These are phyloP conservation scores for Penicillium goetzii DNA, from an alignment of 495 filamentous ascomycete genomes.

Conservation along the genomic window DNA sequence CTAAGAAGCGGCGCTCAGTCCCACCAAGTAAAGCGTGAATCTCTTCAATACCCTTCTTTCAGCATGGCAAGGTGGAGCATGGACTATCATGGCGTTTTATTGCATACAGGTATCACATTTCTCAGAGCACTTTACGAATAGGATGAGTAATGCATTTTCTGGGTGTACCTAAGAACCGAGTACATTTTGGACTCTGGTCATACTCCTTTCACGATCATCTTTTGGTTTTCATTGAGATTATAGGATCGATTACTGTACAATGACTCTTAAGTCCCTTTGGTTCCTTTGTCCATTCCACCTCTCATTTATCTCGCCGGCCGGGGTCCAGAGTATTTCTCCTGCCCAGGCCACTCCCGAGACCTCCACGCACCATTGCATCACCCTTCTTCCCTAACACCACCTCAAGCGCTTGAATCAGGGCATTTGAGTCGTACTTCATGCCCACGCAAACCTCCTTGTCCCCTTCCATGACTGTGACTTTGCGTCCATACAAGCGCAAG, in stretches of 20 bases:
- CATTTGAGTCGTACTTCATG: conserved; percentile 77
- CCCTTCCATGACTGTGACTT: conserved; percentile 42
- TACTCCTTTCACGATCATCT: background rate
- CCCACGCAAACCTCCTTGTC: conserved; percentile 42
- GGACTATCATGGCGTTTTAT: conserved; percentile 4
- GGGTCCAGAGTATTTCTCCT: conserved; percentile 70
- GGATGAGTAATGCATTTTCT: background rate
- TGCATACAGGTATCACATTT: background rate
- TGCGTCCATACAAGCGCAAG: conserved; percentile 75
- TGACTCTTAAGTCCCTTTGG: background rate
- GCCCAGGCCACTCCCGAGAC: conserved; percentile 52
- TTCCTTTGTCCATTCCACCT: background rate
- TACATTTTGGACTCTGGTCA: background rate
- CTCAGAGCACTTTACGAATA: background rate
- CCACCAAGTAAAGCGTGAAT: conserved; percentile 6
- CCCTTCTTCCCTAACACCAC: conserved; percentile 73
- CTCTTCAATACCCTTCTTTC: background rate
- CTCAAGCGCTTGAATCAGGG: conserved; percentile 74
- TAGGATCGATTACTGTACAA: background rate
- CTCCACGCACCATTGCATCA: conserved; percentile 50
- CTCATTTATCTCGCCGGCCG: conserved; percentile 32
- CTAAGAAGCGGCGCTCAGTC: conserved; percentile 10
- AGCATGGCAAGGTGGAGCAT: conserved; percentile 10
- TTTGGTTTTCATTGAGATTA: background rate
- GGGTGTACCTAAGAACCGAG: background rate